A percentile compares a stretch with the other conserved stretches of the same genome.
phyloP scores from a whole-genome alignment of 805 yeast species.

The Brettanomyces sp. region DNA sequence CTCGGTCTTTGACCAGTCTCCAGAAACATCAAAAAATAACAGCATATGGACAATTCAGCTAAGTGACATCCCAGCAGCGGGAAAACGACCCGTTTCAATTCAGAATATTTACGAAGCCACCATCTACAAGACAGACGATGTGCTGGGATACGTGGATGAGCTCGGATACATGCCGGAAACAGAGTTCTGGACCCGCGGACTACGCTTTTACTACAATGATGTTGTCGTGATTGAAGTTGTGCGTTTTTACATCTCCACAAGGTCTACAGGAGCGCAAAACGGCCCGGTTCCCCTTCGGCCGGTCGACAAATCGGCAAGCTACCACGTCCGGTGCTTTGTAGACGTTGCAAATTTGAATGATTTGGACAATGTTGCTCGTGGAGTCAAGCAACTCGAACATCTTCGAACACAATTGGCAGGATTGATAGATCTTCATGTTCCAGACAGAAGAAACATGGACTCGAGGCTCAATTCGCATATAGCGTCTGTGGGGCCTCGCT shows the following conservation, averaged over 20 bases:
- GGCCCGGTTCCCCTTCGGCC: slow-evolving; percentile 2
- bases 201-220: slow-evolving; percentile 51
- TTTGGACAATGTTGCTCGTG: slow-evolving; percentile 58
- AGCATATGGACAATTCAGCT: slow-evolving; percentile 55
- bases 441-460: slow-evolving; percentile 77
- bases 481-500: slow-evolving; percentile 4
- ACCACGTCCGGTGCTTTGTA: slow-evolving; percentile 56
- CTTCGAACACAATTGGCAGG: slow-evolving; percentile 62
- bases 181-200: slow-evolving; percentile 54
- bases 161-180: slow-evolving; percentile 63
- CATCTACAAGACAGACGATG: slow-evolving; percentile 38
- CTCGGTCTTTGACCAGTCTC: slow-evolving; percentile 9
- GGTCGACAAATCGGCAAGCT: slow-evolving; percentile 45
- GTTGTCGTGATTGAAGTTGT: slow-evolving; percentile 47
- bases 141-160: slow-evolving; percentile 39
- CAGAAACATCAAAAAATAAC: slow-evolving; percentile 9
- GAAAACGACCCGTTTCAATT: slow-evolving; percentile 49
- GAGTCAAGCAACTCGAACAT: slow-evolving; percentile 50
- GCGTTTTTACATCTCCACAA: slow-evolving; percentile 25
- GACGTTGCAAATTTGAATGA: slow-evolving; percentile 68
- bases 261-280: not conserved
- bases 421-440: slow-evolving; percentile 57
- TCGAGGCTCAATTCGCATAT: slow-evolving; percentile 44
- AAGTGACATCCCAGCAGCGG: slow-evolving; percentile 71
- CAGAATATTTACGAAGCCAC: slow-evolving; percentile 64